A percentile compares a stretch with the other conserved stretches of the same genome.
phyloP scores from a whole-genome alignment of 1,284 basidiomycete genomes.

The Amylostereum areolatum region DNA sequence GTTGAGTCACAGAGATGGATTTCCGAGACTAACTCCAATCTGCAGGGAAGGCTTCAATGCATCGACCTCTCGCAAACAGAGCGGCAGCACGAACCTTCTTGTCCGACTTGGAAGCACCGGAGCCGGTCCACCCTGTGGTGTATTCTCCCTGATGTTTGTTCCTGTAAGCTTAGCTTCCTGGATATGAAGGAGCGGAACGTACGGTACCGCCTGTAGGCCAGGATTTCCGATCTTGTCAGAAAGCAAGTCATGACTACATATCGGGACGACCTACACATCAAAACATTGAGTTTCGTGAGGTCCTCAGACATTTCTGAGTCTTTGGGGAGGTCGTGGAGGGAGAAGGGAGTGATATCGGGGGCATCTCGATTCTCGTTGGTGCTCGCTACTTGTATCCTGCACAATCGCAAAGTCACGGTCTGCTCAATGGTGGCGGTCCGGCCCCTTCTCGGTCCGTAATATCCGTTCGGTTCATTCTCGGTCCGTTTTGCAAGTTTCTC shows the following conservation, averaged over 20 bases:
- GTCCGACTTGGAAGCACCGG: conserved; percentile 89
- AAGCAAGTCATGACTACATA: background rate
- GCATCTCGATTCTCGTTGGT: too few species aligned
- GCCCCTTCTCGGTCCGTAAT: too few species aligned
- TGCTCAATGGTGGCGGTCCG: too few species aligned
- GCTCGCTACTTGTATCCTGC: too few species aligned
- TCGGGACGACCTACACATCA: conserved; percentile 53
- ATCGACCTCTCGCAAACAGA: background rate
- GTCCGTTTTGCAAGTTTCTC: too few species aligned
- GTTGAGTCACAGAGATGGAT: background rate
- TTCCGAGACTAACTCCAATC: conserved; percentile 55
- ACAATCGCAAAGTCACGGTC: too few species aligned
- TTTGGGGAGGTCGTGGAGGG: too few species aligned
- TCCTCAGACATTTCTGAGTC: conserved; percentile 27
- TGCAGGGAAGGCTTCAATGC: conserved; percentile 18
- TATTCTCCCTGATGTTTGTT: conserved; percentile 66
- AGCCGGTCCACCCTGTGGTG: conserved; percentile 89
- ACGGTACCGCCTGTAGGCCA: conserved; percentile 55
- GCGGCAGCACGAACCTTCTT: conserved; percentile 62
- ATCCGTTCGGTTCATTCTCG: too few species aligned
- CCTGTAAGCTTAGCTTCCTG: conserved; percentile 3
- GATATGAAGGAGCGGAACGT: conserved; percentile 13
- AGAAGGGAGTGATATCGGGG: too few species aligned
- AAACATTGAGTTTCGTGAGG: conserved; percentile 51
- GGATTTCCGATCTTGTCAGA: background rate